Base-by-base conservation (phyloP, 1,284 basidiomycete species). In the Puccinia novopanici region DNA sequence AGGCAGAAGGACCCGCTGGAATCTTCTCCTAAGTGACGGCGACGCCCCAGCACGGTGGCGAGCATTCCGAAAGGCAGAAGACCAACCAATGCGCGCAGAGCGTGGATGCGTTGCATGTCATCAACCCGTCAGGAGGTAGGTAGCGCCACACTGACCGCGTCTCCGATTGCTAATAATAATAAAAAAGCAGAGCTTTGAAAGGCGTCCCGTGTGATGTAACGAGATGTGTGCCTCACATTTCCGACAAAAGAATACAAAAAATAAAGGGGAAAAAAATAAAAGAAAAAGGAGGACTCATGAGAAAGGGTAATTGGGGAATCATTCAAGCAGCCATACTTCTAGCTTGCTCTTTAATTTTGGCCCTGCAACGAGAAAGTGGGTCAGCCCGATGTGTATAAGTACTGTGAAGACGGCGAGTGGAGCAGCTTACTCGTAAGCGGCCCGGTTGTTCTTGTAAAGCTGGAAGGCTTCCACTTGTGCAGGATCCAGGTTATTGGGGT, bases 391-490 rank as follows among this genome's bases (percentile, higher is more conserved):
- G n/a, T n/a, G n/a, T n/a, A n/a, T n/a, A n/a, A n/a, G 40, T 17
- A n/a, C 15, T 2, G 24, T 15, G 50, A 34, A 22, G 17, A 15
- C 19, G 50, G 45, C 5, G 17, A n/a, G 30, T 15, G 52, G 37
- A 50, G 34, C 3, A 27, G 61, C 70, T 52, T 74, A 80, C 78
- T 73, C 78, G 17, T 80, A 80, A 54, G 70, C 71, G 34, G 30
- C 34, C 17, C 68, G 70, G 45, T 73, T 67, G 34, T 73, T 72
- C 68, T 96, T 96, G 89, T 95, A 98, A 91, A 97, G 93, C 63
- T 93, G 94, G 87, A 97, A 98, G 6, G 96, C 95, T 83, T 98
- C 95, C 81, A 94, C 94, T 86, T 98, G 95, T 0, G 95, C 95
- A 0, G 95, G 95, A 87, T 98, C 95, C 81, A 91, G 91, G 61